These are phyloP conservation scores for Gracilaria gracilis DNA, from an alignment of 23 red algal genomes.

Conservation along the genomic window DNA sequence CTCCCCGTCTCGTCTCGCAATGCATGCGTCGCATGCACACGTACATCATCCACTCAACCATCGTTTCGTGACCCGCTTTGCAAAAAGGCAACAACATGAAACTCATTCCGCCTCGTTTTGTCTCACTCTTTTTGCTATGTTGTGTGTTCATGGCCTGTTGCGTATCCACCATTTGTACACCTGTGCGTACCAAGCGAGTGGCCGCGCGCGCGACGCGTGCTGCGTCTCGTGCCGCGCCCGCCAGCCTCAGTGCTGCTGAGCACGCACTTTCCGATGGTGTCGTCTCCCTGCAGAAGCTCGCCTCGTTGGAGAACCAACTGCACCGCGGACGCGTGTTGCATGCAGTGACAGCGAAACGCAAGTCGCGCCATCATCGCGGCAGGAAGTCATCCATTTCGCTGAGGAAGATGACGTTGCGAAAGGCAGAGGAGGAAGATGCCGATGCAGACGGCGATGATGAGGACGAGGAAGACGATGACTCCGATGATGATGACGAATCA, in stretches of 20 bases:
- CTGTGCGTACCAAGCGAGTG: not conserved
- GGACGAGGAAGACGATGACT: not conserved
- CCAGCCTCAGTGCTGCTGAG: not conserved
- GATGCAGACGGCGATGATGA: constrained; percentile 6
- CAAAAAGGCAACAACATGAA: not conserved
- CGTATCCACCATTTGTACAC: not conserved
- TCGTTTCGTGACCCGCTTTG: not conserved
- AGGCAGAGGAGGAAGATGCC: constrained; percentile 1
- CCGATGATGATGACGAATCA: not conserved
- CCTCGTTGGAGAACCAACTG: not conserved
- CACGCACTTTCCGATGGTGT: not conserved
- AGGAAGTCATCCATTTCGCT: not conserved
- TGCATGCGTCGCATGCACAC: not conserved
- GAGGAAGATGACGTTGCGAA: not conserved
- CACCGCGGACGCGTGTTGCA: not conserved
- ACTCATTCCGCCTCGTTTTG: not conserved
- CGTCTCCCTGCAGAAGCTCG: not conserved
- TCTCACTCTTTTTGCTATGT: not conserved
- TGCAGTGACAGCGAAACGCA: not conserved
- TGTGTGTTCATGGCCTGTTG: not conserved
- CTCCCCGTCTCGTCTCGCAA: not conserved
- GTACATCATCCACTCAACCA: not conserved
- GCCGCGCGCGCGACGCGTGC: too few relatives aligned
- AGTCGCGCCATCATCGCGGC: not conserved
- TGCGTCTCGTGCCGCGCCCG: not conserved